Evolutionary conservation across 176 grass and related monocot genomes (phyloP), one percentile per base, ranked within the genome.

Genomic region (Oryza meyeriana): DNA sequence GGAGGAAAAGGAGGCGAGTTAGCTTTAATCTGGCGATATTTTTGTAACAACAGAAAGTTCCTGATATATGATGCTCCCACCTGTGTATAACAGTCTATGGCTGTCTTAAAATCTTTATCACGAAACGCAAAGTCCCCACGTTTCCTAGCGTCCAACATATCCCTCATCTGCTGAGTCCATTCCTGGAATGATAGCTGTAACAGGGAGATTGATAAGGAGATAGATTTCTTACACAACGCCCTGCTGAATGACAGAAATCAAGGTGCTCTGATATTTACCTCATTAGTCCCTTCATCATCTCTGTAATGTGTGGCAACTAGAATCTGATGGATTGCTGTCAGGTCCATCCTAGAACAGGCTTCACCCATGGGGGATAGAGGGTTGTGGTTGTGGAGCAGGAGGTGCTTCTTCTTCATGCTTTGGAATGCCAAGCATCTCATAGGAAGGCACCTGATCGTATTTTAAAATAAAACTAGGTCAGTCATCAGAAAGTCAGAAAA

Each of bases 111-210:
- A 89, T 98, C 92, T 89, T 95, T 98, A n/a, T 98, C 95, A 29
- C 92, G 95, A 41, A 98, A 98, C 38, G 90, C 95, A 67, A 89
- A 91, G 79, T 98, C 95, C 0, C 95, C 95, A 38, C 84, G 81
- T 70, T 95, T 98, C 71, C 95, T 89, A 34, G 95, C 92, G 3
- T 98, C 95, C 66, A 98, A 25, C 90, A 95, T 98, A 76, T 98
- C 95, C 76, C 92, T 95, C 95, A 98, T 98, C 83, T 95, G 92
- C 44, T 98, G 92, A 75, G 95, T 98, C 95, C 95, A 98, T 86
- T 98, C 95, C 61, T 98, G 95, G 82, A 98, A 98, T 22, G 95
- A 98, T 63, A 98, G 81, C 95, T 98, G 79, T 82, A 84, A 81
- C 36, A 77, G 42, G 32, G 6, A 66, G 32, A 66, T 20, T 17